Conservation (phyloP, 2,329 filamentous ascomycete genomes). For the Aspergillus udagawae region DNA sequence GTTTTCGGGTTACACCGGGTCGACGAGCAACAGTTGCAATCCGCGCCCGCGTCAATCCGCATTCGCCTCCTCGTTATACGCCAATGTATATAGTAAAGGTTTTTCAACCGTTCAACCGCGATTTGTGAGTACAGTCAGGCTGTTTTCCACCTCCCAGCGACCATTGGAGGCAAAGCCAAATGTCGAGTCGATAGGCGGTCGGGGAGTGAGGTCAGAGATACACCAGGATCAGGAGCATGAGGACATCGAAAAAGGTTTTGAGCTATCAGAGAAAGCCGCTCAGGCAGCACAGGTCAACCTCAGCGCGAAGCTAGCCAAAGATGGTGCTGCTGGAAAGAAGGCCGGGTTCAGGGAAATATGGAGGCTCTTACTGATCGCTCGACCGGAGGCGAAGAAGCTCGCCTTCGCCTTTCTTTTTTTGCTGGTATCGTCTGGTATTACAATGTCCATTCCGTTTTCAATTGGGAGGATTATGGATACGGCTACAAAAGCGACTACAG, state of each 20-base stretch:
- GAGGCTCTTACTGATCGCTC: constrained; percentile 83
- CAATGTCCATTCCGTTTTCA: constrained; percentile 94
- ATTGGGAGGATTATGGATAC: constrained; percentile 94
- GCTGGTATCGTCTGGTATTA: constrained; percentile 84
- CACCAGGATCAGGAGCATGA: constrained; percentile 42
- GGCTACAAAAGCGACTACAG: constrained; percentile 67
- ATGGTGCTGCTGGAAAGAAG: constrained; percentile 54
- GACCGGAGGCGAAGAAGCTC: constrained; percentile 76
- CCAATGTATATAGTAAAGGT: constrained; percentile 3
- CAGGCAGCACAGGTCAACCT: constrained; percentile 87
- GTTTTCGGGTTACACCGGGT: constrained; percentile 21
- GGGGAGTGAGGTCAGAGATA: constrained; percentile 27
- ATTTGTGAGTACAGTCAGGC: constrained; percentile 21
- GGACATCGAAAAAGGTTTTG: constrained; percentile 60
- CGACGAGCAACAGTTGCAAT: constrained; percentile 17
- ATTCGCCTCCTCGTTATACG: constrained; percentile 12
- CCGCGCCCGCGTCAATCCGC: constrained; percentile 13
- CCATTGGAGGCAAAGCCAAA: constrained; percentile 24
- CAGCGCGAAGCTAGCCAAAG: constrained; percentile 80
- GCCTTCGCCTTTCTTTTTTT: constrained; percentile 77
- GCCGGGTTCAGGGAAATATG: constrained; percentile 73
- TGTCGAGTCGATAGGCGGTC: constrained; percentile 12
- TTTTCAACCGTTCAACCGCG: constrained; percentile 11
- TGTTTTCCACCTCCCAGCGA: constrained; percentile 24
- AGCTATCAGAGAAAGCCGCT: constrained; percentile 74